Evolutionary conservation across 2,329 filamentous ascomycete genomes (phyloP), one percentile per base, ranked within the genome.

Genomic region (Aspergillus japonicus): DNA sequence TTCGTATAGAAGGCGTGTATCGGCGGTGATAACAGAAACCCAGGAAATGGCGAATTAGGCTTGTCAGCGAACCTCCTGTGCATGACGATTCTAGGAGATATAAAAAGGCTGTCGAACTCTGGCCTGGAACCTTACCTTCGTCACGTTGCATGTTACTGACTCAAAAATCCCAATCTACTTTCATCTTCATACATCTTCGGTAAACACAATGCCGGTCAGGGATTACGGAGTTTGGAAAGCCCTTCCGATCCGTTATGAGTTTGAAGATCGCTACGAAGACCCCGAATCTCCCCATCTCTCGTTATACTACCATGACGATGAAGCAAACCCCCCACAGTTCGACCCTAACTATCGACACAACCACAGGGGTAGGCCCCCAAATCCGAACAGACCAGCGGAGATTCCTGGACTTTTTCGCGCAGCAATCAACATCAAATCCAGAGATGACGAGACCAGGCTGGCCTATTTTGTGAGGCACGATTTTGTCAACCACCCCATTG

Each of bases 161-260:
- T 26, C 24, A 23, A 23, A 23, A 23, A 23, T 23, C 21, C 21
- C 21, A 23, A 23, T 23, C 21, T 23, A 23, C 21, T 23, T 23
- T 23, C 3, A 23, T 23, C 21, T 23, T 23, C 21, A 23, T 23
- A 23, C 21, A 26, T 26, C 24, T 26, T 26, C 6, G 5, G 5
- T 6, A 26, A 26, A 6, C 33, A 35, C 8, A 35, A 67, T 67
- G 65, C 64, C 64, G 1, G 39, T 65, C 11, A 7, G 44, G 16
- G 49, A 62, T 24, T 68, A 68, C 51, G 66, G 66, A 26, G 54
- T 68, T 2, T 68, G 64, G 66, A 66, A 65, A 47, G 61, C 47
- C 29, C 47, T 19, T 4, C 57, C 63, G 8, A 57, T 58, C 7
- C 31, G 57, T 16, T 66, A 62, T 54, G 31, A 26, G 14, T n/a